These are phyloP conservation scores for Mycena belliarum DNA, from an alignment of 768 basidiomycete species.

Conservation along the genomic window DNA sequence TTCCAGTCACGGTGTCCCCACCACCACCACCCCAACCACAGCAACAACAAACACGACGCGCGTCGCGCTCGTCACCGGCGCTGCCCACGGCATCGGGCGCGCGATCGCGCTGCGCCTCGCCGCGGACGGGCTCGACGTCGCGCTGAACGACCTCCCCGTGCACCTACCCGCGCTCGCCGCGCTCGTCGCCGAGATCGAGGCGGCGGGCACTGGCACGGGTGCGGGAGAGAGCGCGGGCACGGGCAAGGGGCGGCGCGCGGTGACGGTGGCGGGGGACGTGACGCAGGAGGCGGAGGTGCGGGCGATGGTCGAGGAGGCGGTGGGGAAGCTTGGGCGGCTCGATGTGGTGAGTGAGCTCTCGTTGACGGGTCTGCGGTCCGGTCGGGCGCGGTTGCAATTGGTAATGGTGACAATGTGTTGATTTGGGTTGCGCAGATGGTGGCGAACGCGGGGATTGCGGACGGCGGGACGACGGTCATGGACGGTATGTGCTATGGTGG, in stretches of 20 bases:
- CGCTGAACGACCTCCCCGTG: conserved; percentile 28
- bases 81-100: conserved; percentile 35
- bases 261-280: conserved; percentile 28
- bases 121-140: conserved; percentile 34
- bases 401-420: too few relatives aligned
- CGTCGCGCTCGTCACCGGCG: conserved; percentile 34
- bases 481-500: too few relatives aligned
- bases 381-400: too few relatives aligned
- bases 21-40: too few relatives aligned
- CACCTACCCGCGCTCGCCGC: conserved; percentile 23
- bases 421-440: too few relatives aligned
- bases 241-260: conserved; percentile 19
- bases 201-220: too few relatives aligned
- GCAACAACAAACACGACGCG: too few relatives aligned
- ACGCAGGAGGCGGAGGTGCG: conserved; percentile 30
- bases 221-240: too few relatives aligned
- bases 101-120: conserved; percentile 35
- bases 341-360: conserved; percentile 33
- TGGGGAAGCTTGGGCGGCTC: conserved; percentile 24
- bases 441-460: conserved; percentile 33
- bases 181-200: conserved; percentile 30
- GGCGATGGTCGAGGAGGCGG: conserved; percentile 27
- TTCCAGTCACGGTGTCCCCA: too few relatives aligned
- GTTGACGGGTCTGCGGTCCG: too few relatives aligned
- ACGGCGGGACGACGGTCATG: background rate